phyloP scores from a whole-genome alignment of 441 rosid species.

The Flueggea neowawraea region DNA sequence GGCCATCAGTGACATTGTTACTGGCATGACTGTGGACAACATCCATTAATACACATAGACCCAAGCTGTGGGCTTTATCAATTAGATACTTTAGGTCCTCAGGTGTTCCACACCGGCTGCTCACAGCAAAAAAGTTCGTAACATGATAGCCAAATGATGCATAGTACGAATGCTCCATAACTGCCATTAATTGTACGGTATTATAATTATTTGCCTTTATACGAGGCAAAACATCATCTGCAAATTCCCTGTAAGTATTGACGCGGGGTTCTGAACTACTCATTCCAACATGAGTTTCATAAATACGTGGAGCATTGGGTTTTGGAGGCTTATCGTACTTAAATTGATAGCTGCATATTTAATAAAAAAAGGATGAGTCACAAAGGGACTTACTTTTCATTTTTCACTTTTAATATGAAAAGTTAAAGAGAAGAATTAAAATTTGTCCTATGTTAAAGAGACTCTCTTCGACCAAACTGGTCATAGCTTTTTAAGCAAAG shows the following conservation, averaged over 20 bases:
- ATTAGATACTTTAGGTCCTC: conserved; percentile 85
- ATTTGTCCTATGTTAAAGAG: not conserved
- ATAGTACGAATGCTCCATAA: conserved; percentile 87
- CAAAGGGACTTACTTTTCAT: conserved; percentile 3
- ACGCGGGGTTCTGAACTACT: conserved; percentile 66
- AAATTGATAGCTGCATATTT: conserved; percentile 56
- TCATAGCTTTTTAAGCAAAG: not conserved
- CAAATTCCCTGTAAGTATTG: conserved; percentile 75
- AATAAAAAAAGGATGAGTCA: conserved; percentile 15
- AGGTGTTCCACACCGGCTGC: conserved; percentile 84
- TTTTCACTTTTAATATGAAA: conserved; percentile 8
- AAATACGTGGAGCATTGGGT: conserved; percentile 67
- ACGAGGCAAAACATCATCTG: conserved; percentile 77
- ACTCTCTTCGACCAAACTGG: too few relatives aligned
- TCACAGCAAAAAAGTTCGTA: conserved; percentile 78
- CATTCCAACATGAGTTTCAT: conserved; percentile 94
- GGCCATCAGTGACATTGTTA: conserved; percentile 79
- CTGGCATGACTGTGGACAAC: conserved; percentile 85
- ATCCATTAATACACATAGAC: conserved; percentile 70
- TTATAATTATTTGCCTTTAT: conserved; percentile 70
- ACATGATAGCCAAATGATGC: conserved; percentile 85
- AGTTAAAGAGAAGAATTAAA: not conserved
- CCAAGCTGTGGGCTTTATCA: conserved; percentile 87
- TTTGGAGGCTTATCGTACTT: conserved; percentile 61
- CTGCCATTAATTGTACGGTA: conserved; percentile 79